A percentile compares a stretch with the other conserved stretches of the same genome.
Conservation (phyloP, 345 rosid species). For the Eucalyptus polybractea region DNA sequence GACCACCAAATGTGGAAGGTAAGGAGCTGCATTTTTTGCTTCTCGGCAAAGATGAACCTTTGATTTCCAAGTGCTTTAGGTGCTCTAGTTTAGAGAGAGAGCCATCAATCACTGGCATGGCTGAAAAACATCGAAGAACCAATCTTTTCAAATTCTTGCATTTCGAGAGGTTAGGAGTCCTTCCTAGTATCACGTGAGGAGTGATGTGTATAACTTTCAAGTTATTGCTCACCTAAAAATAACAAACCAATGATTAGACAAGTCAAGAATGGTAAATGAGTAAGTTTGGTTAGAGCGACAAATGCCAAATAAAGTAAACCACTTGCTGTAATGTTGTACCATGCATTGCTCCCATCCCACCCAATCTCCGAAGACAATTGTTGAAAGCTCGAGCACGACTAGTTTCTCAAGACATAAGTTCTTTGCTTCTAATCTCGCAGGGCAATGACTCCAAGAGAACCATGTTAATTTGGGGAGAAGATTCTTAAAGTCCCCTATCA, state of each 20-base stretch:
- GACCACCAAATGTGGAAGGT: not conserved
- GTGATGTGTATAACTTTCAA: not conserved
- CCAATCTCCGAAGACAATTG: accelerated
- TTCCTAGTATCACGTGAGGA: accelerated
- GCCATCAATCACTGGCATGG: not conserved
- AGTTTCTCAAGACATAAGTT: not conserved
- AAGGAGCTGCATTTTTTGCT: not conserved
- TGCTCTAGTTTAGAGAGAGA: not conserved
- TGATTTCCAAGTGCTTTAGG: not conserved
- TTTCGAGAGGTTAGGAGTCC: not conserved
- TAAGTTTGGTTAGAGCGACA: not conserved
- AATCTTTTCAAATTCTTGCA: not conserved
- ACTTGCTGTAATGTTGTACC: not conserved
- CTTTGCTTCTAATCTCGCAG: not conserved
- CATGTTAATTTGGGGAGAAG: not conserved
- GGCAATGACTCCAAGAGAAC: not conserved
- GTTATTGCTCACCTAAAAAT: not conserved
- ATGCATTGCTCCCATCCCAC: no score
- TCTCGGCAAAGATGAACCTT: accelerated
- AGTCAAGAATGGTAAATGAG: no score
- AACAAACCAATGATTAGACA: not conserved
- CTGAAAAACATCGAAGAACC: accelerated
- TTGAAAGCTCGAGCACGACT: not conserved
- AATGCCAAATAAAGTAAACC: not conserved
- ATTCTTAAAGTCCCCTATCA: not conserved